phyloP scores from a whole-genome alignment of 345 rosid species.

The Brassica juncea region DNA sequence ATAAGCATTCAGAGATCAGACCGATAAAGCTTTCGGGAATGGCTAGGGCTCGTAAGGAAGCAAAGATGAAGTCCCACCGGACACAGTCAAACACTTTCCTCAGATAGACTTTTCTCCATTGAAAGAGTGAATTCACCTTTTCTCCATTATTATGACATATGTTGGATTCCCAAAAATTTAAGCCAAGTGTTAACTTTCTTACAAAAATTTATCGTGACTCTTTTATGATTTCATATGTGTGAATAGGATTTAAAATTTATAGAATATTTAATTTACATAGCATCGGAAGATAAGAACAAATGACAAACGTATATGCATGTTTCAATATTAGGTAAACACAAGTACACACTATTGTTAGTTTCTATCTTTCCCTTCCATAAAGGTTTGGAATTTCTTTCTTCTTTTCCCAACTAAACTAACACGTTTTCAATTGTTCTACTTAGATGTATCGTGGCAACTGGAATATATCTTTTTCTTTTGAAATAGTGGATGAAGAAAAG shows the following conservation, averaged over 20 bases:
- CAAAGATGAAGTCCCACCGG: too few relatives aligned
- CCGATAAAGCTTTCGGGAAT: too few relatives aligned
- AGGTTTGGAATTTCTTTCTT: conserved; percentile 40
- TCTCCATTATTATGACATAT: background rate
- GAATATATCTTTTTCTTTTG: conserved; percentile 16
- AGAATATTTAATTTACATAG: background rate
- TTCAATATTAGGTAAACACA: conserved; percentile 39
- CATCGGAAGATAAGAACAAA: conserved; percentile 13
- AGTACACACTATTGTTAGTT: conserved; percentile 37
- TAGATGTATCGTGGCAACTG: conserved; percentile 30
- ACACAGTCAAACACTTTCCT: too few relatives aligned
- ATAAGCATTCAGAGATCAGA: too few relatives aligned
- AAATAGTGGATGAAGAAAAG: conserved; percentile 16
- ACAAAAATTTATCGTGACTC: background rate
- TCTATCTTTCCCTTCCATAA: conserved; percentile 24
- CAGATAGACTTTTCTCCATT: too few relatives aligned
- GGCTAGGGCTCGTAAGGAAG: too few relatives aligned
- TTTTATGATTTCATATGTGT: conserved; percentile 24
- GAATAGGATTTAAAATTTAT: background rate
- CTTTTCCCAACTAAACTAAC: conserved; percentile 20
- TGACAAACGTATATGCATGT: conserved; percentile 12
- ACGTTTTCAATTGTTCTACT: conserved; percentile 36
- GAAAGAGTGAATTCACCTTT: background rate
- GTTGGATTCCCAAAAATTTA: background rate
- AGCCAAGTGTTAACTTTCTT: background rate